Base-by-base conservation (phyloP, 495 filamentous ascomycete genomes). In the Ramalina intermedia region DNA sequence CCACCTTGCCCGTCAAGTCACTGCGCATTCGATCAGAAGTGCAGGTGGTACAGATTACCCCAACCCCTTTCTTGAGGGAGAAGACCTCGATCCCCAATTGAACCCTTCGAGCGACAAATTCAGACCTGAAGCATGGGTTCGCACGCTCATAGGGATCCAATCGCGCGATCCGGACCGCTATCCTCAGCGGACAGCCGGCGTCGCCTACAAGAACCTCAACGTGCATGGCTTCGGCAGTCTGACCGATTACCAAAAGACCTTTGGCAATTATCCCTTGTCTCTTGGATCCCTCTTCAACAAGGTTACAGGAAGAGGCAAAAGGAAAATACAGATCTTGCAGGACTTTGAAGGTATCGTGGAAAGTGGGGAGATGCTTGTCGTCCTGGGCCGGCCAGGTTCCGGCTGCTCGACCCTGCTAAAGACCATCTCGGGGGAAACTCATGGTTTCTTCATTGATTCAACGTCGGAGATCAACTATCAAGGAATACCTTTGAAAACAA, bases 371-470 rank as follows among this genome's bases (percentile, higher is more conserved):
- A 87, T 91, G 82, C 56, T 85, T 8, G 74, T 88, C 2, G 85
- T 88, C 0, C 65, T 91, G 20, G 85, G 85, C 17, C 79, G 81
- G 40, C 85, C 85, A 3, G 85, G 85, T 23, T 70, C 79, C 54
- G 85, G 85, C 37, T 88, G 85, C 58, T 81, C 80, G 16, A 89
- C 85, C 1, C 75, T 91, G 24, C 65, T 91, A 23, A 89, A 89
- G 62, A 81, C 84, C 0, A 80, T 91, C 52, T 73, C 83, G 3
- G 85, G 84, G 18, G 81, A 87, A 59, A 83, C 81, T 5, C 75
- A 82, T 50, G 85, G 85, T 43, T 76, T 87, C 39, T 80, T 69
- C 54, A 63, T 86, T 14, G 80, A 80, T 41, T 62, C 77, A 29
- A 62, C 72, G 23, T 72, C 80, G 0, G 72, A 83, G 43, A 79